phyloP scores from a whole-genome alignment of 1,139 yeast species.

The Debaryomyces udenii region DNA sequence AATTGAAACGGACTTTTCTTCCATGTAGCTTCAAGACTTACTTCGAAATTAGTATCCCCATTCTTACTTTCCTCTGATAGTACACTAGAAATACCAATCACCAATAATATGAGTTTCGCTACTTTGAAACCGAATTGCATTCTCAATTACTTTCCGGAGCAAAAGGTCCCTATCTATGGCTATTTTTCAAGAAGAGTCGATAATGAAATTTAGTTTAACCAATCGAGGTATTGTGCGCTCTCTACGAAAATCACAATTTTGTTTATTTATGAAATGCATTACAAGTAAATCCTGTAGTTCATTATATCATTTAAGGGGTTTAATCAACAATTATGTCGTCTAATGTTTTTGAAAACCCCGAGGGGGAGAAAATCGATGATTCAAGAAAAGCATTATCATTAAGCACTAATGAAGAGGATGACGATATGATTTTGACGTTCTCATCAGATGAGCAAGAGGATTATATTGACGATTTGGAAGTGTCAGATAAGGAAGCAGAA shows the following conservation, averaged over 20 bases:
- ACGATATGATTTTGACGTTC: slow-evolving; percentile 14
- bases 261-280: no score
- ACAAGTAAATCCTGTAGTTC: no score
- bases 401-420: slow-evolving; percentile 11
- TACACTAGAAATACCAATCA: neutral
- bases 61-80: neutral
- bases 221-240: no score
- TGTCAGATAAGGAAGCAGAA: slow-evolving; percentile 16
- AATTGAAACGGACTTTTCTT: slow-evolving; percentile 40
- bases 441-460: slow-evolving; percentile 21
- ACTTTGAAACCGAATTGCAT: slow-evolving; percentile 3
- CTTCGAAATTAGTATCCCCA: slow-evolving; percentile 8
- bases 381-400: neutral
- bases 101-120: neutral
- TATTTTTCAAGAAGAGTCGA: no score
- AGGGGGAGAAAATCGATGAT: slow-evolving; percentile 9
- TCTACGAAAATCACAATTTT: no score
- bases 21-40: slow-evolving; percentile 21
- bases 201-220: no score
- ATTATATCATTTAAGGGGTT: no score
- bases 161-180: slow-evolving; percentile 10
- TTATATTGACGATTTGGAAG: slow-evolving; percentile 18
- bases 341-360: slow-evolving; percentile 20
- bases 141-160: neutral
- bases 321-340: slow-evolving; percentile 14